Percentiles rank a stretch among this genome's conserved stretches.
These are phyloP conservation scores for Nakazawaea ambrosiae DNA, from an alignment of 805 yeast species.

Conservation along the genomic window DNA sequence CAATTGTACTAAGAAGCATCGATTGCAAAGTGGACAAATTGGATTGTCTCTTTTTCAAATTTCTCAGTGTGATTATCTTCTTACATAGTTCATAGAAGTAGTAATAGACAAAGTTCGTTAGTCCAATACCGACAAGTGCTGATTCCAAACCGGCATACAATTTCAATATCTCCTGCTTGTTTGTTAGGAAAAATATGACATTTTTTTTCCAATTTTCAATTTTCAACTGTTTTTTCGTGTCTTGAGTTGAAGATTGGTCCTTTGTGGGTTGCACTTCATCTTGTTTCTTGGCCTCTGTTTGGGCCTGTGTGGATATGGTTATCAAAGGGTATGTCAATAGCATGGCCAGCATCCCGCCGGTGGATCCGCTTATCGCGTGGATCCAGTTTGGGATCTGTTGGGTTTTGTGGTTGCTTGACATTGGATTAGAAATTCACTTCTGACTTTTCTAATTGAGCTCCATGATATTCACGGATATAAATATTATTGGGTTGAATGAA, in stretches of 20 bases:
- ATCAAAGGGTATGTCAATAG: constrained; percentile 85
- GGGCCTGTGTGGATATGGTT: constrained; percentile 82
- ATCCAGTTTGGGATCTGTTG: constrained; percentile 45
- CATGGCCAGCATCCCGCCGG: constrained; percentile 87
- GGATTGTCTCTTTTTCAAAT: constrained; percentile 15
- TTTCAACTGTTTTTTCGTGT: constrained; percentile 15
- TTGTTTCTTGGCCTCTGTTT: constrained; percentile 34
- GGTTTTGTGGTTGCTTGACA: no score
- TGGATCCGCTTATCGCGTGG: constrained; percentile 93
- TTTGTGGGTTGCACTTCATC: constrained; percentile 12
- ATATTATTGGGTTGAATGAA: no score
- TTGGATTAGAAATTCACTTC: no score
- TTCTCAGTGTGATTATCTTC: constrained; percentile 13
- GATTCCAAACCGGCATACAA: constrained; percentile 86
- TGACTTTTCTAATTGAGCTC: no score
- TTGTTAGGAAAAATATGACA: no score
- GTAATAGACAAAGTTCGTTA: constrained; percentile 85
- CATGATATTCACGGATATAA: no score
- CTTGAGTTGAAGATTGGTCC: constrained; percentile 10
- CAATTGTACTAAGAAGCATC: constrained; percentile 73
- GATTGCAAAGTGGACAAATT: constrained; percentile 60
- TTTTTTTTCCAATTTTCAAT: not conserved
- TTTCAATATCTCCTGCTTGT: constrained; percentile 35
- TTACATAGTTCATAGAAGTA: constrained; percentile 77
- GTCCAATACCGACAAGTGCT: constrained; percentile 78